Conservation (phyloP, 805 yeast species). For the Teunomyces funiuensis region DNA sequence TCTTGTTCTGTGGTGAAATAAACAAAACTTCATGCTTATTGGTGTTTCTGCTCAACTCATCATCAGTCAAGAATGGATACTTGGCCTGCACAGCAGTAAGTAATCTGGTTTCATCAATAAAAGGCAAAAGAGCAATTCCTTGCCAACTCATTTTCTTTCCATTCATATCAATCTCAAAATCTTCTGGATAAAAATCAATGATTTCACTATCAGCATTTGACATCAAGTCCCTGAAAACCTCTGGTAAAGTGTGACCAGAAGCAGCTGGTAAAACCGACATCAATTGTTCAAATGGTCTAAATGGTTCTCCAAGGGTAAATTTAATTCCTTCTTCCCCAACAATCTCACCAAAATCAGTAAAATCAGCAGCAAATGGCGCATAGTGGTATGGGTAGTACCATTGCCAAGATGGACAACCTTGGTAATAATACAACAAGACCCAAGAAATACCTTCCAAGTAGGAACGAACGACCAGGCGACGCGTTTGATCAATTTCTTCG, state of each 20-base stretch:
- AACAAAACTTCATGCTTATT: constrained; percentile 68
- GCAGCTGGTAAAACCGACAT: constrained; percentile 96
- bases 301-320: constrained; percentile 73
- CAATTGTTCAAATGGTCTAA: constrained; percentile 87
- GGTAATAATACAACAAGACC: constrained; percentile 91
- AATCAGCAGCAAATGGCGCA: constrained; percentile 96
- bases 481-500: constrained; percentile 53
- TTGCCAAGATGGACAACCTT: constrained; percentile 98
- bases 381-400: constrained; percentile 98
- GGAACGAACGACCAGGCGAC: constrained; percentile 60
- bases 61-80: constrained; percentile 62
- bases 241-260: constrained; percentile 82
- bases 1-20: constrained; percentile 61
- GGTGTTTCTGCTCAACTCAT: constrained; percentile 69
- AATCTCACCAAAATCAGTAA: constrained; percentile 52
- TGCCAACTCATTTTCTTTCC: constrained; percentile 96
- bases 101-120: constrained; percentile 80
- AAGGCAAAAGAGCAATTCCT: constrained; percentile 86
- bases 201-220: constrained; percentile 75
- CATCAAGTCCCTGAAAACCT: constrained; percentile 80
- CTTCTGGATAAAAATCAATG: constrained; percentile 86
- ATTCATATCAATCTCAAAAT: constrained; percentile 89
- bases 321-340: constrained; percentile 46
- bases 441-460: constrained; percentile 97
- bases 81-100: constrained; percentile 63